A percentile compares a stretch with the other conserved stretches of the same genome.
These are phyloP conservation scores for Torulaspora pretoriensis DNA, from an alignment of 1,139 yeast species.

Conservation along the genomic window DNA sequence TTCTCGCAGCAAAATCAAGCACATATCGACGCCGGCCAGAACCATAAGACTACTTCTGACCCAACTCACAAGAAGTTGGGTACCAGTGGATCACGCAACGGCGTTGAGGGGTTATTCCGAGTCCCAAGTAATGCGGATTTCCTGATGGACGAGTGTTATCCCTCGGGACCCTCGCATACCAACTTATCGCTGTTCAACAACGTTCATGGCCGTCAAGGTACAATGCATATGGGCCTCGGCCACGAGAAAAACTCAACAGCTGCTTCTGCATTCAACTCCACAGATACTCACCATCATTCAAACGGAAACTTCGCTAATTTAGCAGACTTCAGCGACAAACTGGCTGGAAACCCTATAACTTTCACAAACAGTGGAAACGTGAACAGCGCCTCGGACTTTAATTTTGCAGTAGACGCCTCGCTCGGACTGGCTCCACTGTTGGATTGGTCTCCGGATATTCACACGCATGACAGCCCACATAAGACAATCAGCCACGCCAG, in stretches of 20 bases:
- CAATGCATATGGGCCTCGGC: not conserved
- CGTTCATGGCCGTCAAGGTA: not conserved
- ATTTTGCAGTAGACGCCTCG: conserved; percentile 34
- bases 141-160: conserved; percentile 21
- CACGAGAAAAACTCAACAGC: not conserved
- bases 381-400: conserved; percentile 17
- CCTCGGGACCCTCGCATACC: conserved; percentile 19
- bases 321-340: conserved; percentile 3
- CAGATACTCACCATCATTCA: not conserved
- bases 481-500: conserved; percentile 6
- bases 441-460: conserved; percentile 23
- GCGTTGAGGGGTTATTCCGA: conserved; percentile 24
- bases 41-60: not conserved
- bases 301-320: conserved; percentile 2
- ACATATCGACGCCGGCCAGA: not conserved
- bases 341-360: not conserved
- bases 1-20: not conserved
- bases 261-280: not conserved
- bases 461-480: conserved; percentile 3
- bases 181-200: conserved; percentile 15
- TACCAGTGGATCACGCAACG: conserved; percentile 6
- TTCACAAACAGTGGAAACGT: not conserved
- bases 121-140: conserved; percentile 31
- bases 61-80: not conserved
- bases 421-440: conserved; percentile 35